Base-by-base conservation (phyloP, 1,284 basidiomycete genomes). In the Ceratobasidium sp. region DNA sequence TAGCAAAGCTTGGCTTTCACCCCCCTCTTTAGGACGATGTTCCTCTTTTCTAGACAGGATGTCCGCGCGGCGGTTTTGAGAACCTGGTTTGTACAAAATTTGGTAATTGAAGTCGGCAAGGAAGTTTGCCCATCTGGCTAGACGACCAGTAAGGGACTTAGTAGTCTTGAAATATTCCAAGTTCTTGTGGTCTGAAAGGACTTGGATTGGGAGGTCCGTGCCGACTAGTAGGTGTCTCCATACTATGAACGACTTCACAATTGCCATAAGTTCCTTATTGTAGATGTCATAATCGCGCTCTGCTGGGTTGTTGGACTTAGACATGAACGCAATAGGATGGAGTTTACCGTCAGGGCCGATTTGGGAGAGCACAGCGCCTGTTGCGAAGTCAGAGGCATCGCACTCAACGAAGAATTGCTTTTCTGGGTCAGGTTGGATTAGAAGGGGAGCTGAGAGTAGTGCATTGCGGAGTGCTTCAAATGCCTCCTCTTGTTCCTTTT, bases 51-150 rank as follows among this genome's bases (percentile, higher is more conserved):
- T 64, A 0, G 87, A 89, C 0, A 90, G 82, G 0, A 86, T 82
- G 79, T 90, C 87, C 0, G 87, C 81, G 42, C 84, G 83, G 0
- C 78, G 78, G 56, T 85, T 86, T 5, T 79, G 44, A 12, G 81
- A 81, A 0, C 89, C 87, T 0, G 87, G 86, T 5, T 83, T 81
- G 78, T 89, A 87, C 0, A 82, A 58, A 1, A 90, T 83, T 0
- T 70, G 69, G 78, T 87, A 87, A 58, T 87, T 79, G 79, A 84
- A 89, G 10, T 76, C 23, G 49, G 82, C 0, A 67, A 90, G 80
- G 28, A 83, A 71, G 0, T 84, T 73, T 0, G 81, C 81, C 89
- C 87, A 90, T 2, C 86, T 79, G 0, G 85, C 86, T 80, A 46
- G 44, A 13, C 44, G 44, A 6, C 46, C 46, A 18, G 15, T 58